These are phyloP conservation scores for Ambrosia hybrid DNA, from an alignment of 140 eudicot species.

Conservation along the genomic window DNA sequence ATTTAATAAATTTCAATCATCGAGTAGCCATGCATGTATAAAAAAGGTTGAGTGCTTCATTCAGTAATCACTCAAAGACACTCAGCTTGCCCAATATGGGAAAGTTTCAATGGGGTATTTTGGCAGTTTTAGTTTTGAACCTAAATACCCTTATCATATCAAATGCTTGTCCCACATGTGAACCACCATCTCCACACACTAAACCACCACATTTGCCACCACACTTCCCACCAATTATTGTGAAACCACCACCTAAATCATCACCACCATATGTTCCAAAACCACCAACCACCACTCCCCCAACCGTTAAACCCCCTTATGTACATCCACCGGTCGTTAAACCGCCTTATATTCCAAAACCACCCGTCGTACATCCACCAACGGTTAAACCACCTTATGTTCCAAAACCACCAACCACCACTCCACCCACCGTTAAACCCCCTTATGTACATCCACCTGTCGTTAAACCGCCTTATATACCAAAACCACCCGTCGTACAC, in stretches of 20 bases:
- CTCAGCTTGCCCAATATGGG: constrained; percentile 30
- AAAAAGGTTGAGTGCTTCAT: constrained; percentile 11
- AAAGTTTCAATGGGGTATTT: constrained; percentile 18
- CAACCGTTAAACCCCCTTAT: constrained; percentile 17
- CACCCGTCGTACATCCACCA: constrained; percentile 29
- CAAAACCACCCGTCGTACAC: constrained; percentile 15
- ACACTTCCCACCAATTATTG: constrained; percentile 6
- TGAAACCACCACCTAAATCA: constrained; percentile 20
- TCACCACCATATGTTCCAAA: constrained; percentile 24
- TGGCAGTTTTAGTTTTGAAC: constrained; percentile 11
- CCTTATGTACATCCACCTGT: constrained; percentile 17
- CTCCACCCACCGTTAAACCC: constrained; percentile 26
- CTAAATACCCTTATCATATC: constrained; percentile 13
- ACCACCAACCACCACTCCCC: constrained; percentile 31
- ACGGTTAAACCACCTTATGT: constrained; percentile 17
- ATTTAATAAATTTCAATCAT: neutral
- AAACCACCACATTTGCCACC: constrained; percentile 12
- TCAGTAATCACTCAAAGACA: constrained; percentile 6
- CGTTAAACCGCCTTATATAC: constrained; percentile 13
- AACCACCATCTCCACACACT: constrained; percentile 28
- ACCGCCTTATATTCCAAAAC: constrained; percentile 17
- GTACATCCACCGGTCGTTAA: constrained; percentile 18
- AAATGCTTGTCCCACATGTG: constrained; percentile 36
- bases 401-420: constrained; percentile 4
- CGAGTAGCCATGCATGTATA: constrained; percentile 23